Base-by-base conservation (phyloP, 371 early-diverging fungal species). In the Mucor indicus region DNA sequence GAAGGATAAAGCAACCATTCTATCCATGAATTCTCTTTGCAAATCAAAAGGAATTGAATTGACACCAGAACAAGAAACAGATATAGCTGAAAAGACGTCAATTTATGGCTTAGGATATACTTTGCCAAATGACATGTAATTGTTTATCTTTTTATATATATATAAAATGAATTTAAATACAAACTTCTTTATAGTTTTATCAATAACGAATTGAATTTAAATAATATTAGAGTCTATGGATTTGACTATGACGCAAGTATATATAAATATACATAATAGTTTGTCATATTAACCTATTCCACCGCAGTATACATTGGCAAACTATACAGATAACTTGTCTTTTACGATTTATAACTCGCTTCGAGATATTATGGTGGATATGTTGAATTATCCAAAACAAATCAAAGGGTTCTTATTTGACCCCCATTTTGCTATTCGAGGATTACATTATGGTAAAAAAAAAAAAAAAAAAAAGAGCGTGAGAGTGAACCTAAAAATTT, bases 401-500 rank as follows among this genome's bases (percentile, higher is more conserved):
- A 67, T 72, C 30, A 67, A 64, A 57, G 72, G 70, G 62, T 58
- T 81, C n/a, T 54, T 62, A 32, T 85, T 77, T 56, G 85, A 85
- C 59, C 71, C 73, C 2, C 38, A 56, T 8, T 85, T 83, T 62
- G 85, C 85, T 10, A 80, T 85, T 24, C 69, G 85, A 22, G 85
- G 85, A 25, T 64, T 85, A 38, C 78, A 79, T 37, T 83, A 79
- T 36, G 76, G 77, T 77, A 67, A 42, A 13, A 17, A n/a, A 27
- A 7, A 29, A 29, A 8, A 12, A 29, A 12, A 8, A 12, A 29
- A n/a, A 38, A 23, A 22, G 42, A 23, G 5, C 11, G 21, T 37
- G 5, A 38, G 20, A 41, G 44, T 13, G 12, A 29, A 8, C 6
- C 12, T 30, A 5, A n/a, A 29, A 17, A 19, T 22, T 48, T n/a